phyloP scores from a whole-genome alignment of 495 filamentous ascomycete species.

The Podospora pseudocomata region DNA sequence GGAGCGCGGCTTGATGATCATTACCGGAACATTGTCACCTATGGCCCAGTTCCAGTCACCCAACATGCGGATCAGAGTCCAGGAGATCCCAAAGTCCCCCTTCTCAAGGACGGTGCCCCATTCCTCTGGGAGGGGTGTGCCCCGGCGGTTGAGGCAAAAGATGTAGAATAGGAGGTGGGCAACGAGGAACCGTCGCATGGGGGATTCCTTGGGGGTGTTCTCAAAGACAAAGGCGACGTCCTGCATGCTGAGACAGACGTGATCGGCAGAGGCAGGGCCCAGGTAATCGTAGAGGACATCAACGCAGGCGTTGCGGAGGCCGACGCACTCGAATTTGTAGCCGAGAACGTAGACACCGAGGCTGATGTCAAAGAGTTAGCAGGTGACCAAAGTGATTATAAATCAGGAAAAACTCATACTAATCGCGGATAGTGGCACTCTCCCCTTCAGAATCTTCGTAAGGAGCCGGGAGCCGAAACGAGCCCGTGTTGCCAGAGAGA shows the following conservation, averaged over 20 bases:
- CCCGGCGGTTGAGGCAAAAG: conserved; percentile 18
- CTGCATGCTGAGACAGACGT: conserved; percentile 13
- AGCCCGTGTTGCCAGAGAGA: conserved; percentile 12
- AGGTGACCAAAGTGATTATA: background rate
- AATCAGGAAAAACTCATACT: conserved; percentile 21
- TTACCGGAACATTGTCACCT: conserved; percentile 24
- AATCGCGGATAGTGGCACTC: conserved; percentile 23
- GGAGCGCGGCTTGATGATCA: conserved; percentile 25
- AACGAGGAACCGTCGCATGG: conserved; percentile 25
- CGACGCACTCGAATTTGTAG: conserved; percentile 18
- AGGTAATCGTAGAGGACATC: conserved; percentile 23
- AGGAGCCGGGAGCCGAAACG: conserved; percentile 16
- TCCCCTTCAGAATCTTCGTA: background rate
- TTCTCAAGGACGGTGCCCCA: conserved; percentile 19
- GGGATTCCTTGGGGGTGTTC: conserved; percentile 19
- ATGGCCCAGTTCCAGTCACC: conserved; percentile 32
- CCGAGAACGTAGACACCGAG: conserved; percentile 31
- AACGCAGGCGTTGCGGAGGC: conserved; percentile 21
- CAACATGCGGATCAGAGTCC: conserved; percentile 26
- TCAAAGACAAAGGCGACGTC: conserved; percentile 29
- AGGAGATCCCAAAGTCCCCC: conserved; percentile 10
- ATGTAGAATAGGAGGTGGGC: conserved; percentile 26
- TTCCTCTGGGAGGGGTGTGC: conserved; percentile 13
- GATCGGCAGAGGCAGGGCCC: conserved; percentile 12
- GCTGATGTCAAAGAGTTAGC: conserved; percentile 14